Base-by-base conservation (phyloP, 306 rosid species). In the Carpinus viminea region DNA sequence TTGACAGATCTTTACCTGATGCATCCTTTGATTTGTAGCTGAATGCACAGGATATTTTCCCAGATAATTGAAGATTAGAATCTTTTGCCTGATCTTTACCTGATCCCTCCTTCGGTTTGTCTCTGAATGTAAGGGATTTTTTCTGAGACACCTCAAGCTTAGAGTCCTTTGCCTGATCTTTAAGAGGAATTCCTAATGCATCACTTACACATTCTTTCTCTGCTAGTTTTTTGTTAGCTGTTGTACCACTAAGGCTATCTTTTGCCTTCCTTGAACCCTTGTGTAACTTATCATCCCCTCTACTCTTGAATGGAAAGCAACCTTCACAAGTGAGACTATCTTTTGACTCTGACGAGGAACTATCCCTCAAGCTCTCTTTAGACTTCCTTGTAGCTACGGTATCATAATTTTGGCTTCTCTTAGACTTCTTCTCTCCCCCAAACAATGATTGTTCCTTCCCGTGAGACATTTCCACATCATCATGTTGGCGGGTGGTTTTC, bases 361-460 rank as follows among this genome's bases (percentile, higher is more conserved):
- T 81, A 81, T 69, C 79, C 85, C 79, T 85, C 46, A 26, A 64
- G 88, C 76, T 80, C 74, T 88, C 92, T 78, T 86, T 86, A 28
- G 88, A 83, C 36, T 72, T 83, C 76, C 87, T 90, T 24, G 70
- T 71, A 76, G 69, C 84, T 43, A 62, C 1, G 41, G 86, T 76
- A 74, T 84, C 79, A 50, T 81, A 56, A 17, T 34, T 60, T 36
- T 78, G 85, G 77, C 82, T 83, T 78, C 85, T 93, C 86, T 89
- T 92, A 60, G 79, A 77, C 78, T 86, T 95, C 86, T 84, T 87
- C 84, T 92, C 90, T 18, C 84, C 90, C 51, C 77, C 90, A 2
- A 71, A 81, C 60, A 80, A 45, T 52, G 79, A 81, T 81, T 56
- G 72, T 74, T 92, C 98, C 79, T 83, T 79, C 46, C 86, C 81